Percentiles rank a stretch among this genome's conserved stretches.
Conservation (phyloP, 2,329 filamentous ascomycete genomes). For the Aspergillus pseudoglaucus region DNA sequence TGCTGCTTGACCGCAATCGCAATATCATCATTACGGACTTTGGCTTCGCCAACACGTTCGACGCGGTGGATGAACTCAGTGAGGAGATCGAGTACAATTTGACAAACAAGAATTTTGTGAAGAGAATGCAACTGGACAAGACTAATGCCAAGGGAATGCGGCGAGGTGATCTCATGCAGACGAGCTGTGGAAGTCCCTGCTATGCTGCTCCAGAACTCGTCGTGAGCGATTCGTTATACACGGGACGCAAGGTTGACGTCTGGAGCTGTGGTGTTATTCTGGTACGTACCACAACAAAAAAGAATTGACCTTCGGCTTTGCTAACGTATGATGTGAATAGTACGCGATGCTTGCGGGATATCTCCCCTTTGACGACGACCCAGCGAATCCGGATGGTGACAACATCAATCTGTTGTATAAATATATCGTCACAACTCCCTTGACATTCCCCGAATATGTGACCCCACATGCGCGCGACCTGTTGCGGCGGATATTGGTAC, state of each 20-base stretch:
- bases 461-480: slow-evolving; percentile 93
- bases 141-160: slow-evolving; percentile 67
- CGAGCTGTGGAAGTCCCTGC: slow-evolving; percentile 94
- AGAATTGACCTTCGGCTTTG: background rate
- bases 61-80: slow-evolving; percentile 75
- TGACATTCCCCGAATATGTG: slow-evolving; percentile 98
- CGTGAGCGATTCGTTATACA: slow-evolving; percentile 95
- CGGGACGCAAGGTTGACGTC: slow-evolving; percentile 93
- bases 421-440: slow-evolving; percentile 93
- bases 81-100: slow-evolving; percentile 88
- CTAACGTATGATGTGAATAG: slow-evolving; percentile 41
- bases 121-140: slow-evolving; percentile 76
- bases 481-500: slow-evolving; percentile 84
- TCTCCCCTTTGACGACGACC: slow-evolving; percentile 94
- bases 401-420: slow-evolving; percentile 99
- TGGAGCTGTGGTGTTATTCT: slow-evolving; percentile 99
- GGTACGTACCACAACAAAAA: slow-evolving; percentile 51
- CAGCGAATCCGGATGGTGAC: slow-evolving; percentile 94
- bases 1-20: slow-evolving; percentile 88
- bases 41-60: slow-evolving; percentile 96
- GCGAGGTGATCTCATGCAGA: slow-evolving; percentile 95
- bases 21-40: slow-evolving; percentile 99
- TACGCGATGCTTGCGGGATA: slow-evolving; percentile 99
- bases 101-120: slow-evolving; percentile 80
- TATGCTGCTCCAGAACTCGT: slow-evolving; percentile 96